phyloP scores from a whole-genome alignment of 345 rosid species.

The Syzygium aromaticum region DNA sequence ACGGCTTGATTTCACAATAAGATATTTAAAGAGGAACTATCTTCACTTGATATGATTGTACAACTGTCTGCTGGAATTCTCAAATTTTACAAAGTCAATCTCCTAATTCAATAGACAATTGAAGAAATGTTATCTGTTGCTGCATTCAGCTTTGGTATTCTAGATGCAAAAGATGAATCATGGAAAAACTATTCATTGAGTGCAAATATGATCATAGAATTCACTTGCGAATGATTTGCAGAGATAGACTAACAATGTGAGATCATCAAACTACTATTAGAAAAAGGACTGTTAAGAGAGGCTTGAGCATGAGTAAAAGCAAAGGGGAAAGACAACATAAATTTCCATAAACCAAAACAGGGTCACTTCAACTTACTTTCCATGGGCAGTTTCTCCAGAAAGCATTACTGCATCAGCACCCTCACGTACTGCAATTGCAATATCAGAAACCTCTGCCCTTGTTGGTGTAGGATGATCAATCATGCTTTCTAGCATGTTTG shows the following conservation, averaged over 20 bases:
- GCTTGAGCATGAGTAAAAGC: background rate
- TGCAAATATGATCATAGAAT: background rate
- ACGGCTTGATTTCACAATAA: background rate
- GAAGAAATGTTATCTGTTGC: background rate
- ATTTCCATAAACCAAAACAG: background rate
- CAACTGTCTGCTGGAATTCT: background rate
- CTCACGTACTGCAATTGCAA: constrained; percentile 92
- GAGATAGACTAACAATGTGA: background rate
- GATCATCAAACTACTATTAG: background rate
- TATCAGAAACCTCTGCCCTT: constrained; percentile 97
- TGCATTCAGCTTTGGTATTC: background rate
- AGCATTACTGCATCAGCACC: constrained; percentile 98
- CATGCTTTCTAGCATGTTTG: constrained; percentile 99
- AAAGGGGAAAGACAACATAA: background rate
- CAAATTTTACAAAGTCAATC: background rate
- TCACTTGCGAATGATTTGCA: background rate
- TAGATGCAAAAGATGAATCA: background rate
- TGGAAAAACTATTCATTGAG: background rate
- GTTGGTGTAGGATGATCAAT: constrained; percentile 96
- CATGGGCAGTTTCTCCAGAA: constrained; percentile 99
- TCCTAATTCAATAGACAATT: background rate
- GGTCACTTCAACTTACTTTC: constrained; percentile 51
- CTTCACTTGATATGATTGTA: background rate
- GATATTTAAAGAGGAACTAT: background rate
- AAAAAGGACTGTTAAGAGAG: background rate